Base-by-base conservation (phyloP, 202 grass and related monocot genomes). In the Panicum virgatum region DNA sequence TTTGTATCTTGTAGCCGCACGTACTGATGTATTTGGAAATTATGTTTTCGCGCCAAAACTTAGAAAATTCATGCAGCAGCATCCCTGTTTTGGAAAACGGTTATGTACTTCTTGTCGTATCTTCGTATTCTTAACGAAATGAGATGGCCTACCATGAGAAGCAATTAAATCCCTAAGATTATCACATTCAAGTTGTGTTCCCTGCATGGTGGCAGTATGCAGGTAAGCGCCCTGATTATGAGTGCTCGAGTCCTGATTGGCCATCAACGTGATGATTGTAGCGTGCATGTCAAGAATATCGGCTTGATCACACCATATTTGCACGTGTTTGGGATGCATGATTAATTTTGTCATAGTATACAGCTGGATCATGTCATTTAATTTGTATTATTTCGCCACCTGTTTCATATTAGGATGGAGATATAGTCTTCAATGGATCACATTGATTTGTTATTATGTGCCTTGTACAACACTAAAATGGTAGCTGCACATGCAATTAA, bases 331-430 rank as follows among this genome's bases (percentile, higher is more conserved):
- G 15, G 3, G 13, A 48, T 61, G 27, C 5, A 3, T 36, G 58
- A 9, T 26, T 2, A 66, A 72, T 77, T 71, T n/a, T 64, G 9
- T 66, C 8, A 32, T 12, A 30, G 3, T 42, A 45, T 81, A 75
- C 43, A 76, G 62, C 78, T 85, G 40, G 66, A 44, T 78, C 30
- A 61, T 11, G 20, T 54, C 54, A 88, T 88, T 84, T 68, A 69
- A 44, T 62, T 27, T 61, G 9, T 60, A 53, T 32, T 36, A 27
- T 43, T 45, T 73, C 29, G 47, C 15, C 13, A 39, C 65, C 38
- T 72, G 58, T 15, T 62, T 22, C 19, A 48, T 29, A 51, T 42
- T 23, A 20, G 36, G 66, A 42, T 44, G 66, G 10, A 26, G 62
- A 64, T 70, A 15, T 72, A 36, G 19, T 42, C 34, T 32, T 29